Evolutionary conservation across 352 stramenopile genomes (phyloP), one percentile per base, ranked within the genome.

Genomic region (Achlya hypogyna): DNA sequence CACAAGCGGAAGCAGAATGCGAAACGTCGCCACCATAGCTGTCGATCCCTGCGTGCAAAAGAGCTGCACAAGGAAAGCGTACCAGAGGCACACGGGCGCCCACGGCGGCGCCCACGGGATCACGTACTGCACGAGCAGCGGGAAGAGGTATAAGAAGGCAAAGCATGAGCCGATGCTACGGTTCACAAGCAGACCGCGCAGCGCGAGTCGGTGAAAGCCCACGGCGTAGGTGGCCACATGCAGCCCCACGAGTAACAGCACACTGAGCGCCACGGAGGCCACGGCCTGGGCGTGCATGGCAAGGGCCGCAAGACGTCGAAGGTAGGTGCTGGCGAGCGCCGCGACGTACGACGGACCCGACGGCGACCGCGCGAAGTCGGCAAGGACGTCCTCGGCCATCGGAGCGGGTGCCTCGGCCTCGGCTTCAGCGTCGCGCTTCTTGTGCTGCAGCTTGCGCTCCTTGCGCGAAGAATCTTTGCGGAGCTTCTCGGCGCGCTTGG

Each of bases 1-100:
- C 8, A 93, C 78, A 22, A 96, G 75, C 49, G 87, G 87, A 14
- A 96, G 56, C 51, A 96, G 72, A 58, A 94, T 78, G 32, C 87
- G 85, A 70, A 93, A 93, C 1, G 82, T 89, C 34, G 86, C 88
- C 14, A 93, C 82, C 85, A 94, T 96, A 1, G 87, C 84, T 0
- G 84, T 88, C 10, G 87, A 70, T 0, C 86, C 85, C 23, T 83
- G 90, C 31, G 86, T 91, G 58, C 86, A 94, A 59, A 94, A 94
- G 10, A 95, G 71, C 63, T 96, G 87, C 22, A 94, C 84, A 16
- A 96, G 73, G 71, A 96, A 96, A 18, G 87, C 86, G 53, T 96
- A 96, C 87, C 87, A 96, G 1, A 96, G 78, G 51, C 87, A 96
- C 27, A 96, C 86, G 0, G 87, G 85, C 0, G 84, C 87, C 87